Conservation (phyloP, 805 yeast genomes). For the Lachancea sp. region DNA sequence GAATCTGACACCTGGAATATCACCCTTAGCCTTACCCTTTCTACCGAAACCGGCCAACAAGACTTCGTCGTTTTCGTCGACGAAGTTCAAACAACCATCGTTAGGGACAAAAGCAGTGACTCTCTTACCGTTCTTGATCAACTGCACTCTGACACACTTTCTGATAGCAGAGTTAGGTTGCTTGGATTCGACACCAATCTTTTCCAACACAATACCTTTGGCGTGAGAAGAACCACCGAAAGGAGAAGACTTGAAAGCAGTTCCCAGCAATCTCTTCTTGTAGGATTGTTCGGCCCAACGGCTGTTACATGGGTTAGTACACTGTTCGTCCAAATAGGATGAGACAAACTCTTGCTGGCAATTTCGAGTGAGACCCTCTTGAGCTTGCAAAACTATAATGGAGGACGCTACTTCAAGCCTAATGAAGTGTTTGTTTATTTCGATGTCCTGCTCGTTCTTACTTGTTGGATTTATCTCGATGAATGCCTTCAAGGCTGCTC, state of each 20-base stretch:
- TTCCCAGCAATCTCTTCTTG: slow-evolving; percentile 98
- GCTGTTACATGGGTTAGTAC: slow-evolving; percentile 33
- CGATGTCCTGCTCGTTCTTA: no score
- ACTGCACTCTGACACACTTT: slow-evolving; percentile 99
- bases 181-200: slow-evolving; percentile 99
- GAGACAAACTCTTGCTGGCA: no score
- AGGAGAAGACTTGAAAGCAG: slow-evolving; percentile 99
- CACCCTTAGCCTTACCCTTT: slow-evolving; percentile 99
- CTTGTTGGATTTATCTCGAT: no score
- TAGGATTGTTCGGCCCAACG: slow-evolving; percentile 99
- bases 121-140: slow-evolving; percentile 99
- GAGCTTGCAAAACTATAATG: no score
- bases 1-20: slow-evolving; percentile 99
- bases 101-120: slow-evolving; percentile 99
- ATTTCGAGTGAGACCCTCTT: no score
- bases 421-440: no score
- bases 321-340: no score
- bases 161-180: slow-evolving; percentile 99
- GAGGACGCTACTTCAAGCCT: no score
- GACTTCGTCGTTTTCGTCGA: slow-evolving; percentile 99
- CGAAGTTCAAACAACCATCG: slow-evolving; percentile 99
- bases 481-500: neutral
- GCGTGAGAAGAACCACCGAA: slow-evolving; percentile 99
- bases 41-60: slow-evolving; percentile 99
- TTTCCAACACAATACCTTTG: slow-evolving; percentile 99